Base-by-base conservation (phyloP, 495 filamentous ascomycete species). In the Cercophora sp. region DNA sequence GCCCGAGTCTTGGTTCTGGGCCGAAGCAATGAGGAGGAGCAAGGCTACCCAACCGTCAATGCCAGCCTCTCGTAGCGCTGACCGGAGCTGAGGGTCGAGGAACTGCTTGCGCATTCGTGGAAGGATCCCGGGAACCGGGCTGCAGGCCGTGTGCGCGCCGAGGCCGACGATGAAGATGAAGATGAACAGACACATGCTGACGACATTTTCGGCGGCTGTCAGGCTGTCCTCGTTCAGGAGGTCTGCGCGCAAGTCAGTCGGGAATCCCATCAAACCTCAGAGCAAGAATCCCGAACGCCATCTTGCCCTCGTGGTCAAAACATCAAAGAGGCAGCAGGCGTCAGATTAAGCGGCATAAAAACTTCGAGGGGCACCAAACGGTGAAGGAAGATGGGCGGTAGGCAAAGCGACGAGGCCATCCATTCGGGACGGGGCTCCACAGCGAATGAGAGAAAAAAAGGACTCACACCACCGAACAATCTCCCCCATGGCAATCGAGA, bases 41-140 rank as follows among this genome's bases (percentile, higher is more conserved):
- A 59, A 31, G 10, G 44, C 57, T 2, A 55, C 57, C 57, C 57
- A 59, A 2, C 20, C 50, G 6, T 59, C 51, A 4, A 59, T 42
- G 3, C 56, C 56, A 2, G 48, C 52, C 1, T 24, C 39, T 22
- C 37, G 40, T 11, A 59, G 42, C 15, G 10, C 22, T 4, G 11
- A 4, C 15, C 9, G 27, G 20, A 52, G 18, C 5, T 27, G 5
- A 0, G 46, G 18, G 13, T 52, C 47, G 5, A 11, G 4, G 4
- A 59, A 48, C 13, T 59, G 52, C 40, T 35, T 24, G 8, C 51
- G 39, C 34, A 59, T 23, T 3, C 56, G n/a, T 1, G 56, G 56
- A 32, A 59, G 22, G 24, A 59, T 26, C 1, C 52, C 52, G 1
- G 56, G 56, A 9, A 59, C 26, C 3, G 51, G 51, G 25, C 42